These are phyloP conservation scores for Stentor coeruleus DNA, from an alignment of 73 alveolate species.

Conservation along the genomic window DNA sequence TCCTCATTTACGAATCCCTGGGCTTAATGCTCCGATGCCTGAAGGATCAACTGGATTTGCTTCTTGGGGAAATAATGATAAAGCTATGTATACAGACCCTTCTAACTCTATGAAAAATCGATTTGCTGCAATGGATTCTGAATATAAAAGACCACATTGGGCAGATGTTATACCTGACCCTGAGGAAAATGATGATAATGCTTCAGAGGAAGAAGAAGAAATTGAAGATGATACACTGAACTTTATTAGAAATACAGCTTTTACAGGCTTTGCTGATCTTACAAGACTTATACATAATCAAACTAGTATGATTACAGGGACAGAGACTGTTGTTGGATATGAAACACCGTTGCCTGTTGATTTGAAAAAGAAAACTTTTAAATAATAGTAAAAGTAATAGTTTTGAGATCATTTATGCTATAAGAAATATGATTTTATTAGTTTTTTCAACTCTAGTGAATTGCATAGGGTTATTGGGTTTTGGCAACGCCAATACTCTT, in stretches of 20 bases:
- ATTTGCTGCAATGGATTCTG: neutral
- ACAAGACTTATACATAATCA: neutral
- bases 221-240: slow-evolving; percentile 23
- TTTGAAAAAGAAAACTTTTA: neutral
- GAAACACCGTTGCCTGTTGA: slow-evolving; percentile 21
- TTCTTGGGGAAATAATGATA: slow-evolving; percentile 40
- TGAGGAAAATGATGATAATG: slow-evolving; percentile 48
- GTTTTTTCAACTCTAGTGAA: neutral
- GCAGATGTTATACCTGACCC: slow-evolving; percentile 36
- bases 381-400: neutral
- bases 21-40: slow-evolving; percentile 73
- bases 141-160: slow-evolving; percentile 42
- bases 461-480: neutral
- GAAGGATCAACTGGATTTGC: slow-evolving; percentile 58
- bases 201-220: slow-evolving; percentile 40
- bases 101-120: slow-evolving; percentile 30
- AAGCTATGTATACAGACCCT: slow-evolving; percentile 62
- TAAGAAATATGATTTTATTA: too few relatives aligned
- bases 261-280: slow-evolving; percentile 17
- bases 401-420: too few relatives aligned
- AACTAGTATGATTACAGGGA: slow-evolving; percentile 18
- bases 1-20: slow-evolving; percentile 96
- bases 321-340: slow-evolving; percentile 27
- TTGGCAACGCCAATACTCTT: too few relatives aligned
- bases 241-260: slow-evolving; percentile 1